Base-by-base conservation (phyloP, 139 green algal species). In the Chlamydomonas sp. region DNA sequence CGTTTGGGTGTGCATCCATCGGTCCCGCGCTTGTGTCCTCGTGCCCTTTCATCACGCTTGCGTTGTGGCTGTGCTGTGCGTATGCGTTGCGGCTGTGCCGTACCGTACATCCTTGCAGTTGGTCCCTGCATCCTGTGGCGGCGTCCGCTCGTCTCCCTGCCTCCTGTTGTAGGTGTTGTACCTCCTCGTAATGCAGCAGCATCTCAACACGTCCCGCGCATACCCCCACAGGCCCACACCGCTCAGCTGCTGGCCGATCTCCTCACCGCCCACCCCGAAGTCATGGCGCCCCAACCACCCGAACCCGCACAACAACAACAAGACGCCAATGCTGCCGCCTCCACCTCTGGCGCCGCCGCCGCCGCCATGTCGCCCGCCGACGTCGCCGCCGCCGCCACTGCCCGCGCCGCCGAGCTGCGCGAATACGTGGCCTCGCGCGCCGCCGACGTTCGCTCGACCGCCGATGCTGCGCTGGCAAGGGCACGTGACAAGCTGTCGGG, bases 171-270 rank as follows among this genome's bases (percentile, higher is more conserved):
- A n/a, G n/a, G n/a, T n/a, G n/a, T n/a, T n/a, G n/a, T n/a, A n/a
- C n/a, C n/a, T n/a, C n/a, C n/a, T n/a, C n/a, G n/a, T n/a, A n/a
- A n/a, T n/a, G n/a, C n/a, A n/a, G n/a, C n/a, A n/a, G n/a, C n/a
- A n/a, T n/a, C n/a, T n/a, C n/a, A n/a, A n/a, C n/a, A n/a, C n/a
- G n/a, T 20, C 18, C 79, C 16, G 3, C 10, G 6, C 49, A 49
- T 20, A 9, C 4, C 1, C 72, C 58, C 58, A 1, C 85, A 92
- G 90, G 90, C 86, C 17, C 64, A 88, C 90, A 92, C 90, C 58
- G 87, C 80, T n/a, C 62, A 88, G 71, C 60, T 88, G 59, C 86
- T 92, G 9, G 82, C 77, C 0, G 77, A 76, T 14, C 76, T 83
- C 4, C 73, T 87, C 2, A 60, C 83, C 1, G 3, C 64, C n/a